These are phyloP conservation scores for Millerozyma acaciae DNA, from an alignment of 805 yeast genomes.

Conservation along the genomic window DNA sequence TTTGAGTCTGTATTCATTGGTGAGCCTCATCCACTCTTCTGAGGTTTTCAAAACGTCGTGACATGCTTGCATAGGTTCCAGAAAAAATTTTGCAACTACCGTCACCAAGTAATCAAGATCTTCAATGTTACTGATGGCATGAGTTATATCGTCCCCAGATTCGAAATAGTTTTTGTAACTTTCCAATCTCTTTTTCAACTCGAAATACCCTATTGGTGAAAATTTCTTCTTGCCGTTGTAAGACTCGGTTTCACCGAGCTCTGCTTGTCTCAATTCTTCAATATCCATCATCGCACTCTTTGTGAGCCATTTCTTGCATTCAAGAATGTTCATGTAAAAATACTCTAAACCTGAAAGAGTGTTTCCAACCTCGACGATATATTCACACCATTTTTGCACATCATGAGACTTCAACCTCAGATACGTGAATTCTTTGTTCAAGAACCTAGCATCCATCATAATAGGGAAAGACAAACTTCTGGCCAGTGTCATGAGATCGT, in stretches of 20 bases:
- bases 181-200: slow-evolving; percentile 2
- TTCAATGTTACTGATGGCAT: slow-evolving; percentile 8
- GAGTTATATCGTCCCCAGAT: neutral
- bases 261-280: neutral
- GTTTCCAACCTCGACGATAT: slow-evolving; percentile 19
- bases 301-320: slow-evolving; percentile 19
- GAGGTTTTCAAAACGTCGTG: slow-evolving; percentile 15
- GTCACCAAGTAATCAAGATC: slow-evolving; percentile 25
- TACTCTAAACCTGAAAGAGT: slow-evolving; percentile 22
- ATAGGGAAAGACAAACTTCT: slow-evolving; percentile 16
- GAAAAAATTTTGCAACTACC: slow-evolving; percentile 16
- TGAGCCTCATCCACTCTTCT: slow-evolving; percentile 23
- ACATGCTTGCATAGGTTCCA: slow-evolving; percentile 13
- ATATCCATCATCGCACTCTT: slow-evolving; percentile 6
- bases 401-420: slow-evolving; percentile 27
- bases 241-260: neutral
- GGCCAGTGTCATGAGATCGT: slow-evolving; percentile 14
- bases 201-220: slow-evolving; percentile 1
- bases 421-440: slow-evolving; percentile 22
- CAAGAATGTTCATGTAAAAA: slow-evolving; percentile 25
- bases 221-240: neutral
- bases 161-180: slow-evolving; percentile 3
- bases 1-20: slow-evolving; percentile 25
- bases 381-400: slow-evolving; percentile 21
- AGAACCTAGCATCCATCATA: slow-evolving; percentile 16